phyloP scores from a whole-genome alignment of 23 red algal genomes.

The Gracilaria gracilis region DNA sequence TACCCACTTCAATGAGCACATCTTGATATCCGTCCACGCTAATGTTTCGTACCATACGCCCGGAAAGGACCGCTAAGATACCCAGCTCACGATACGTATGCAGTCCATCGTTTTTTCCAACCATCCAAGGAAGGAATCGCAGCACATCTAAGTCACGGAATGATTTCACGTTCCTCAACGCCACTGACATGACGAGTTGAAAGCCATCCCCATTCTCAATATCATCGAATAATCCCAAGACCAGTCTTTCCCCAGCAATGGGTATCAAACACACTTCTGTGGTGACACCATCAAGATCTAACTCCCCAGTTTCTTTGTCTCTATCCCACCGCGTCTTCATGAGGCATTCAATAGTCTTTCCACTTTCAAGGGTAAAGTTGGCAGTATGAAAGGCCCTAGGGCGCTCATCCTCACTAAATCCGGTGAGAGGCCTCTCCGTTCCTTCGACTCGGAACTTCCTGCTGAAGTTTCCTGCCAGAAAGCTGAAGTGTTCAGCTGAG shows the following conservation, averaged over 20 bases:
- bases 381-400: neutral
- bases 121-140: neutral
- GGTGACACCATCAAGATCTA: neutral
- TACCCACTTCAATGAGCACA: neutral
- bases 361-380: neutral
- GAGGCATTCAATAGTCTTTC: neutral
- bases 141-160: neutral
- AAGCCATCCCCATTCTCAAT: neutral
- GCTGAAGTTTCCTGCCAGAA: neutral
- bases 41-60: neutral
- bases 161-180: neutral
- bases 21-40: neutral
- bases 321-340: neutral
- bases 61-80: neutral
- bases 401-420: neutral
- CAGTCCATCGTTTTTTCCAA: neutral
- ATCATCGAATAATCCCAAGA: neutral
- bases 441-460: neutral
- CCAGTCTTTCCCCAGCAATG: neutral
- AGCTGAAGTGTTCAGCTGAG: neutral
- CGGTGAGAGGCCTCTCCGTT: neutral
- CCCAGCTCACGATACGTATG: neutral
- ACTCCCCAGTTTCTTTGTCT: neutral
- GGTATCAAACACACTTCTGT: neutral
- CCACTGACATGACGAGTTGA: neutral